Evolutionary conservation across 1,139 yeast genomes (phyloP).

Genomic region (Pichia sp.): DNA sequence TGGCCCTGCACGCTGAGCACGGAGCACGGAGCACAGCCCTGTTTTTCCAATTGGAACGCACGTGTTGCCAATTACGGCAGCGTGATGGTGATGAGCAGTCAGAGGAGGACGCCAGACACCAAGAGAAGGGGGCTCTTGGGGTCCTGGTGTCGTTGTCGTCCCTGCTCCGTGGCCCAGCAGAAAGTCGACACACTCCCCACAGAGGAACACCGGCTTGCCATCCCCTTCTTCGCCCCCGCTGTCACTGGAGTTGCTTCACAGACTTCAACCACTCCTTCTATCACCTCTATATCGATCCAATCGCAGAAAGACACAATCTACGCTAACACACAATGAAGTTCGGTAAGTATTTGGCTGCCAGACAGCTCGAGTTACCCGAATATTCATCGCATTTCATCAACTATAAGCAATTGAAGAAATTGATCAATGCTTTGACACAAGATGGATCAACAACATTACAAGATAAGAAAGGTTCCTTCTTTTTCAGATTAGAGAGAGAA

Average conservation of each 20-base stretch:
- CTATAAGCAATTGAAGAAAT: slow-evolving; percentile 86
- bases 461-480: slow-evolving; percentile 90
- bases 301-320: no score
- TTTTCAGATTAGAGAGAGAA: slow-evolving; percentile 90
- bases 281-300: no score
- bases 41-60: not conserved
- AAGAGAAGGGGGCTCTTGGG: no score
- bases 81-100: not conserved
- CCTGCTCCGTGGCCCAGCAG: no score
- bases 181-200: no score
- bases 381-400: slow-evolving; percentile 92
- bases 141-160: no score
- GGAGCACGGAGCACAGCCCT: not conserved
- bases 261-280: no score
- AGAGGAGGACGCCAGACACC: not conserved
- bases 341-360: slow-evolving; percentile 91
- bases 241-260: no score
- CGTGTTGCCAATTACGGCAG: not conserved
- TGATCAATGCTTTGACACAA: slow-evolving; percentile 56
- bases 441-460: slow-evolving; percentile 59
- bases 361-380: slow-evolving; percentile 94
- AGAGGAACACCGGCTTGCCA: no score
- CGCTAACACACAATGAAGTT: slow-evolving; percentile 55
- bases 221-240: no score
- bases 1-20: no score